phyloP scores from a whole-genome alignment of 2,329 filamentous ascomycete genomes.

The Aspergillus sp. region DNA sequence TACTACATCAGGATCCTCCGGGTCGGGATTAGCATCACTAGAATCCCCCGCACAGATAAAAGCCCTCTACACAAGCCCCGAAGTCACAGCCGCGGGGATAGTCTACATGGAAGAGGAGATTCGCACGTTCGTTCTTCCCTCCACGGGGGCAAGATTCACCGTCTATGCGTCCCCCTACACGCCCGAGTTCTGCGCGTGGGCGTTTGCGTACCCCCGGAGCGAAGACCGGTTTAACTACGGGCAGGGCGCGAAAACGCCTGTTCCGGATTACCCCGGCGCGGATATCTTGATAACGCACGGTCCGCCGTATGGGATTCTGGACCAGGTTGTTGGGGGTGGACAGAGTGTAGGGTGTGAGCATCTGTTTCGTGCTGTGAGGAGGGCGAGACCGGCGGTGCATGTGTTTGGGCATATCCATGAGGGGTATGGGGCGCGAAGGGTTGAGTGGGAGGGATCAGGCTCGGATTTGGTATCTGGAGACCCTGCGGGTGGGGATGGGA shows the following conservation, averaged over 20 bases:
- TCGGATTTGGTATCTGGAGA: not conserved
- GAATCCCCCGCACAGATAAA: constrained; percentile 30
- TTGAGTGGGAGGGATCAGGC: constrained; percentile 21
- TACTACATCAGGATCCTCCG: not conserved
- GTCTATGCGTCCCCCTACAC: constrained; percentile 55
- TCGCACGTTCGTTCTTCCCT: constrained; percentile 37
- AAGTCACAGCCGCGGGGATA: constrained; percentile 49
- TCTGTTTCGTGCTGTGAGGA: constrained; percentile 51
- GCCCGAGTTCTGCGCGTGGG: constrained; percentile 58
- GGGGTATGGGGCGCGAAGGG: constrained; percentile 49
- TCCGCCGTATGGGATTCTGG: constrained; percentile 54
- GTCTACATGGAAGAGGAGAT: constrained; percentile 58
- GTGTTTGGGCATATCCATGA: constrained; percentile 66
- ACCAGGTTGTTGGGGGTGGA: constrained; percentile 35
- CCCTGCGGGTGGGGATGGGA: constrained; percentile 12
- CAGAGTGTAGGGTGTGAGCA: constrained; percentile 55
- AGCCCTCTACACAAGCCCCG: constrained; percentile 48
- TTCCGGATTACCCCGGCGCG: constrained; percentile 46
- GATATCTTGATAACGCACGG: constrained; percentile 64
- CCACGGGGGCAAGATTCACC: constrained; percentile 49
- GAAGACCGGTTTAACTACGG: constrained; percentile 54
- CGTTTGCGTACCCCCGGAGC: constrained; percentile 53
- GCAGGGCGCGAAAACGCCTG: constrained; percentile 30
- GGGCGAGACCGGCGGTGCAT: constrained; percentile 55
- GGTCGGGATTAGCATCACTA: constrained; percentile 20